Conservation (phyloP, 2,329 filamentous ascomycete genomes). For the Fusarium goolgardi region DNA sequence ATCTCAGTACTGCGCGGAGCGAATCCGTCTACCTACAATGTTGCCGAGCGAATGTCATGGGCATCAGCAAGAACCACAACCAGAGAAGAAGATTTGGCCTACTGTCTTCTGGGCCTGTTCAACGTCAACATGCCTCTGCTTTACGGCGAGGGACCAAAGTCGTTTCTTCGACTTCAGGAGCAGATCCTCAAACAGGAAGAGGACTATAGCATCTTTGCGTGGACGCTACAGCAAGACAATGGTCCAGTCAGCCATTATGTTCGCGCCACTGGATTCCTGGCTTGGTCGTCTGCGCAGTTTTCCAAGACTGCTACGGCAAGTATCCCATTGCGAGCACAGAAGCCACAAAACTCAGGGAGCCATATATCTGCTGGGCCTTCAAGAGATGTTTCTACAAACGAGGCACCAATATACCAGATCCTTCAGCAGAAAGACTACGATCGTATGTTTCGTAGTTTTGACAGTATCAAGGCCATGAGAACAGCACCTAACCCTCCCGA, state of each 20-base stretch:
- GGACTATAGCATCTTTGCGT: constrained; percentile 26
- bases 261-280: constrained; percentile 13
- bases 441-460: constrained; percentile 10
- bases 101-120: constrained; percentile 21
- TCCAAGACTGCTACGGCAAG: neutral
- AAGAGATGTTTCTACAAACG: neutral
- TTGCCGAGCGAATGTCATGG: constrained; percentile 29
- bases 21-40: neutral
- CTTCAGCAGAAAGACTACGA: constrained; percentile 9
- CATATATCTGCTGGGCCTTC: neutral
- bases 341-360: neutral
- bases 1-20: constrained; percentile 15
- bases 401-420: neutral
- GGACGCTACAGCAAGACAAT: constrained; percentile 9
- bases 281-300: constrained; percentile 18
- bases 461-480: constrained; percentile 9
- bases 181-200: constrained; percentile 26
- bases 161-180: constrained; percentile 18
- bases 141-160: constrained; percentile 18
- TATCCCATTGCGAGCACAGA: neutral
- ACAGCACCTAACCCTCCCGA: constrained; percentile 1
- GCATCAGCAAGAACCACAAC: constrained; percentile 23
- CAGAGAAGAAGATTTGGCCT: constrained; percentile 21
- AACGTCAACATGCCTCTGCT: constrained; percentile 26
- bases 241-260: neutral